phyloP scores from a whole-genome alignment of 306 rosid species.

The Luffa acutangula region DNA sequence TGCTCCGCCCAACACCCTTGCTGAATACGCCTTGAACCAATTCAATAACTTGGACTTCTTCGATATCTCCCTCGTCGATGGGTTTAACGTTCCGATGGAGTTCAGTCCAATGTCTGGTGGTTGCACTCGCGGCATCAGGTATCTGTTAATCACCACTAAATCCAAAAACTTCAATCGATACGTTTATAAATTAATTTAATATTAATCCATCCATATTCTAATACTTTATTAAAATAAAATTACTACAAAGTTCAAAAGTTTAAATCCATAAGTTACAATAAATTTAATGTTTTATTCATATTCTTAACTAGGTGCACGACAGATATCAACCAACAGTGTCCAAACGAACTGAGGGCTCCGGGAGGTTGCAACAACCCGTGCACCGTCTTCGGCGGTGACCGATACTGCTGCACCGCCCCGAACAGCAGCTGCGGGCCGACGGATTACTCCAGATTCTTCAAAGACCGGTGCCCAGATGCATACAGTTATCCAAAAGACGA shows the following conservation, averaged over 20 bases:
- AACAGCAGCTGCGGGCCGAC: slow-evolving; percentile 28
- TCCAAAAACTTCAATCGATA: too few species aligned
- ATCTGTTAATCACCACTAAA: too few species aligned
- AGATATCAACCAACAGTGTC: slow-evolving; percentile 44
- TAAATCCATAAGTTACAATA: too few species aligned
- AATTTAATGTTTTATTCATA: background rate
- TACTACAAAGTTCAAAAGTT: too few species aligned
- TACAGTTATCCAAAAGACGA: slow-evolving; percentile 48
- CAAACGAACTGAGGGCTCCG: slow-evolving; percentile 13
- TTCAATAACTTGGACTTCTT: slow-evolving; percentile 32
- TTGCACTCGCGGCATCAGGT: slow-evolving; percentile 16
- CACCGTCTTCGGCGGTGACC: slow-evolving; percentile 21
- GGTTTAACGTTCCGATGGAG: slow-evolving; percentile 36
- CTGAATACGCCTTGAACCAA: slow-evolving; percentile 37
- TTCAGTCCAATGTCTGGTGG: slow-evolving; percentile 22
- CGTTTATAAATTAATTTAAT: too few species aligned
- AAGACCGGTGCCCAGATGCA: slow-evolving; percentile 33
- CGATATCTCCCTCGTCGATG: slow-evolving; percentile 38
- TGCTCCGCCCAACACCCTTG: slow-evolving; percentile 40
- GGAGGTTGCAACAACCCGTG: slow-evolving; percentile 57
- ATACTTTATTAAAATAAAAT: too few species aligned
- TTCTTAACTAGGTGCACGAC: slow-evolving; percentile 16
- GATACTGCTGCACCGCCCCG: slow-evolving; percentile 29
- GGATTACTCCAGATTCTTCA: slow-evolving; percentile 31
- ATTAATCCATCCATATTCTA: too few species aligned